These are phyloP conservation scores for Penicillium psychrosexuale DNA, from an alignment of 2,329 filamentous ascomycete genomes.

Conservation along the genomic window DNA sequence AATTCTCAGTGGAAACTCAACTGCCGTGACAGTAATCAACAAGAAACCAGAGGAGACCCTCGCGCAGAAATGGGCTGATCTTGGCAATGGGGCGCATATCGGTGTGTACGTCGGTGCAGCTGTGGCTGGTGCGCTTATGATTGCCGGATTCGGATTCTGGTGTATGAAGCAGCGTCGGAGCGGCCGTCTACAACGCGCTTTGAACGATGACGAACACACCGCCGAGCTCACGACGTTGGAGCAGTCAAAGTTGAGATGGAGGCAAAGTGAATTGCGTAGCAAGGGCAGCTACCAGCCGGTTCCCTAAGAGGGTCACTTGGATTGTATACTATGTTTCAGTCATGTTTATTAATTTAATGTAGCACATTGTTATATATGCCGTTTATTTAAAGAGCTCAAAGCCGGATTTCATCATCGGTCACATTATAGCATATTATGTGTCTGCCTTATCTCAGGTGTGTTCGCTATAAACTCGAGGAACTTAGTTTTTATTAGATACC, in stretches of 20 bases:
- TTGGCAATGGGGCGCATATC: slow-evolving; percentile 10
- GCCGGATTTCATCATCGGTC: too few species aligned
- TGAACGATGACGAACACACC: slow-evolving; percentile 6
- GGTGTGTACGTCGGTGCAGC: slow-evolving; percentile 10
- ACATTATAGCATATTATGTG: too few species aligned
- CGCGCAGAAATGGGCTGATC: slow-evolving; percentile 14
- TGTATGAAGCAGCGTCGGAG: slow-evolving; percentile 13
- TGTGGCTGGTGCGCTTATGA: slow-evolving; percentile 3
- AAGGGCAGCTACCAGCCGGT: slow-evolving; percentile 14
- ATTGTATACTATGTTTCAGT: neutral
- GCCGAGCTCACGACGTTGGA: slow-evolving; percentile 10
- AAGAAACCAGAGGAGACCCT: slow-evolving; percentile 10
- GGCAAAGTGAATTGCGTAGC: slow-evolving; percentile 11
- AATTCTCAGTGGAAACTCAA: slow-evolving; percentile 14
- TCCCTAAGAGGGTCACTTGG: neutral
- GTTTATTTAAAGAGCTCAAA: neutral
- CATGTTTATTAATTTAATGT: neutral
- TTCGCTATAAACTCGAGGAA: too few species aligned
- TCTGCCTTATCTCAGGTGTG: too few species aligned
- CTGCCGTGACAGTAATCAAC: slow-evolving; percentile 7
- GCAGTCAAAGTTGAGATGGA: slow-evolving; percentile 11
- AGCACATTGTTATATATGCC: neutral
- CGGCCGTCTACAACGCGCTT: slow-evolving; percentile 13
- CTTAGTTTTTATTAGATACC: too few species aligned
- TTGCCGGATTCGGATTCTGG: slow-evolving; percentile 8